Evolutionary conservation across 306 rosid species (phyloP).

Genomic region (Lathyrus tuberosus): DNA sequence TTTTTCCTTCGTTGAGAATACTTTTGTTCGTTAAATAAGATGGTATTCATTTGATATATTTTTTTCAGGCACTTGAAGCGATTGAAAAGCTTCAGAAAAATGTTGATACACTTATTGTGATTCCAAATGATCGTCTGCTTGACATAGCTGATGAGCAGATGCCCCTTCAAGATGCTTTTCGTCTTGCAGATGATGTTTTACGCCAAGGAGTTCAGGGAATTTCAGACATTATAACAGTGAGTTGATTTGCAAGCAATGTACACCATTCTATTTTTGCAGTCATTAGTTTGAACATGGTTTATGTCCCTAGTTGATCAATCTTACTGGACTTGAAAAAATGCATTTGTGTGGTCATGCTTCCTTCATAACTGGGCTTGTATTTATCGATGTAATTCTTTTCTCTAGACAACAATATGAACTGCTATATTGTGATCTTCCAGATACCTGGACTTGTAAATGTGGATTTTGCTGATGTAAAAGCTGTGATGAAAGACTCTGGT

Average conservation of each 20-base stretch:
- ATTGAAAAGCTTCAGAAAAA: conserved; percentile 94
- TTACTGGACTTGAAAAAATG: conserved; percentile 1
- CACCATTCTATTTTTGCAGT: neutral
- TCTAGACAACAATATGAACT: conserved; percentile 26
- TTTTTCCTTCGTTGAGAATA: conserved; percentile 35
- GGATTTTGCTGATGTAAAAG: conserved; percentile 99
- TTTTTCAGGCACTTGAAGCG: conserved; percentile 91
- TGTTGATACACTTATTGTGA: conserved; percentile 95
- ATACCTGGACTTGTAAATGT: conserved; percentile 99
- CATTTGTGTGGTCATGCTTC: conserved; percentile 11
- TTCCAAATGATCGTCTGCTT: conserved; percentile 96
- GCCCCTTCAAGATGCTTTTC: conserved; percentile 97
- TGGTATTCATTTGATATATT: conserved; percentile 16
- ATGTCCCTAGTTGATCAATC: conserved; percentile 3
- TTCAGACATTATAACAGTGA: conserved; percentile 93
- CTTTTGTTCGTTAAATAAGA: conserved; percentile 1
- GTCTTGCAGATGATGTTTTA: conserved; percentile 94
- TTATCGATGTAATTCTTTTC: conserved; percentile 4
- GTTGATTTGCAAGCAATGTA: conserved; percentile 41
- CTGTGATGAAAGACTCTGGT: conserved; percentile 98
- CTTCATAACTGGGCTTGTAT: conserved; percentile 26
- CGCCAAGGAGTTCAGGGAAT: conserved; percentile 99
- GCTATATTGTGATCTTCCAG: conserved; percentile 48
- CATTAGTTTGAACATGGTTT: neutral
- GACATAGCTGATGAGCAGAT: conserved; percentile 98